Evolutionary conservation across 257 asterid species (phyloP), one percentile per base, ranked within the genome.

Genomic region (Apocynum venetum): DNA sequence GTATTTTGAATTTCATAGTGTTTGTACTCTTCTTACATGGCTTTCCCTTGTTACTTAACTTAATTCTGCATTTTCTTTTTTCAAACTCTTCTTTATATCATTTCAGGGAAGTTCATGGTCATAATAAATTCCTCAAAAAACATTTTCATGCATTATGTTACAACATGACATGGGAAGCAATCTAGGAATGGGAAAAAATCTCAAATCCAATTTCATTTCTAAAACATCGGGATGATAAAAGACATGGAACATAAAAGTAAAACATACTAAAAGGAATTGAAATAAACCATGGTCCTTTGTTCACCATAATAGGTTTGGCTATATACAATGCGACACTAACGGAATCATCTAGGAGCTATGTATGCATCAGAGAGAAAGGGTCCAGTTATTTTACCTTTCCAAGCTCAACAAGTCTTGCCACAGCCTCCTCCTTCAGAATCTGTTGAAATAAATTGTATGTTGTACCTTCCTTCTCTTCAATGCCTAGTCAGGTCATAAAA

Each of bases 401-500:
- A 60, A 95, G 98, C 81, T 91, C 92, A 66, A 71, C 43, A 55
- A 93, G 97, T 85, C 98, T 91, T 48, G 88, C 83, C 83, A 93
- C 88, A 14, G 96, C 96, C 87, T 95, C 97, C 51, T 90, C 90
- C 88, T 83, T 91, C 10, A 95, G 88, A 77, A 91, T 84, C 64
- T 90, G 86, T 10, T 89, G 81, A 81, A 87, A 89, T 85, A 80
- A 77, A 83, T 75, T 74, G 65, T 75, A 52, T 40, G 76, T 72
- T n/a, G 77, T 38, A 41, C 72, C 82, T 72, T 89, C 87, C 76
- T 80, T 60, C 78, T 67, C 83, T 81, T 83, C 84, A 86, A 85
- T 78, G 83, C 84, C 87, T 73, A 63, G 77, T 80, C 57, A 80
- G 60, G 44, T 74, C 60, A 67, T 1, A 43, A 36, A 77, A 71